phyloP scores from a whole-genome alignment of 2,329 filamentous ascomycete genomes.

The Aspergillus sp. region DNA sequence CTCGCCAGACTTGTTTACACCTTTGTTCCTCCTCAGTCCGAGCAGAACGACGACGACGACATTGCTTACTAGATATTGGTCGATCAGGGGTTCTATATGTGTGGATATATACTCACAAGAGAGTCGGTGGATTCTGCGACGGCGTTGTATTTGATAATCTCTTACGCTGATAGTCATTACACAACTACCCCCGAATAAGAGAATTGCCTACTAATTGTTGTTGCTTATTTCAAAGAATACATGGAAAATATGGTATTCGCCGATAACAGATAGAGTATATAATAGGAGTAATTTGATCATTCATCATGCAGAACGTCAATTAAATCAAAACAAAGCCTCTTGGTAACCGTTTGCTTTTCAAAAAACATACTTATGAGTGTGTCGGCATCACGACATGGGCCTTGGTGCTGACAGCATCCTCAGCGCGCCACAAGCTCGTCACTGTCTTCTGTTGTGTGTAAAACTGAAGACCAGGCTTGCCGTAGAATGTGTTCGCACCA shows the following conservation, averaged over 20 bases:
- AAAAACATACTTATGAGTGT: conserved; percentile 39
- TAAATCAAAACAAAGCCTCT: background rate
- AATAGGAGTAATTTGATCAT: conserved; percentile 2
- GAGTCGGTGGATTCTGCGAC: background rate
- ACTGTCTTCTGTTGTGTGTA: conserved; percentile 99
- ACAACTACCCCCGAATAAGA: background rate
- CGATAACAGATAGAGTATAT: background rate
- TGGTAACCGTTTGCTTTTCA: background rate
- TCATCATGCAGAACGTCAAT: background rate
- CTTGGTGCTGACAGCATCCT: conserved; percentile 82
- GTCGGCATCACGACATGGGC: conserved; percentile 88
- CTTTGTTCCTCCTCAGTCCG: conserved; percentile 21
- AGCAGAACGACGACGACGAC: background rate
- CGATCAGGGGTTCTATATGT: background rate
- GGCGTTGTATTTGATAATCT: background rate
- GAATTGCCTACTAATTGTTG: background rate
- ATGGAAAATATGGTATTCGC: background rate
- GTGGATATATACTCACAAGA: background rate
- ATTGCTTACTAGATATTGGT: conserved; percentile 4
- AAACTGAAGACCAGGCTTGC: conserved; percentile 86
- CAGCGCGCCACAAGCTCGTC: conserved; percentile 82
- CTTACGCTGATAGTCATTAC: background rate
- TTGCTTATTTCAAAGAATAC: background rate
- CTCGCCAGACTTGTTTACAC: conserved; percentile 44
- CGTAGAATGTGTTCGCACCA: conserved; percentile 92